Evolutionary conservation across 1,139 yeast species (phyloP).

Genomic region (Petasospora rhodanensis): DNA sequence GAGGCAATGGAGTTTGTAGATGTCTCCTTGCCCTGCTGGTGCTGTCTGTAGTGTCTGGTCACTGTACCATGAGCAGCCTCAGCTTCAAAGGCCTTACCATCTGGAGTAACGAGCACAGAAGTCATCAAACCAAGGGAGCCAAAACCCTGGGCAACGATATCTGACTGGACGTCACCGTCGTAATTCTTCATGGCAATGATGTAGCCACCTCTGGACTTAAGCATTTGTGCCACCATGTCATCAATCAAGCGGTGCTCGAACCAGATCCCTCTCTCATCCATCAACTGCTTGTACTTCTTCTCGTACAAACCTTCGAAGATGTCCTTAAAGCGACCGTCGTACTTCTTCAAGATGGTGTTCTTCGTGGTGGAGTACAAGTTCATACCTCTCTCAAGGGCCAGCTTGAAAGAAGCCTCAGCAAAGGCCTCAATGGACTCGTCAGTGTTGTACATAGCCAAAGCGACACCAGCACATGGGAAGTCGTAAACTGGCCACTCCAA

Average conservation of each 20-base stretch:
- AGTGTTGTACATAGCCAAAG: slow-evolving; percentile 78
- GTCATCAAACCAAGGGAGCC: slow-evolving; percentile 85
- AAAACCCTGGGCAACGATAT: slow-evolving; percentile 82
- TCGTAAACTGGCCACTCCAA: slow-evolving; percentile 52
- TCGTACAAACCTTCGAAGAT: slow-evolving; percentile 68
- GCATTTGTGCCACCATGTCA: slow-evolving; percentile 88
- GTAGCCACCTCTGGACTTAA: slow-evolving; percentile 79
- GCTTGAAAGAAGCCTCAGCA: slow-evolving; percentile 73
- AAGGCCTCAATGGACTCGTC: slow-evolving; percentile 75
- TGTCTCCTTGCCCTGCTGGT: slow-evolving; percentile 80
- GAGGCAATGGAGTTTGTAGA: slow-evolving; percentile 84
- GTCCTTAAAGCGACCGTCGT: slow-evolving; percentile 80
- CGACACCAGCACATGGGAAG: slow-evolving; percentile 66
- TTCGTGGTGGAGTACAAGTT: slow-evolving; percentile 72
- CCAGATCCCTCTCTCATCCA: slow-evolving; percentile 66
- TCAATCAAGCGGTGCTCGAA: slow-evolving; percentile 81
- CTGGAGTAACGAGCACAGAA: slow-evolving; percentile 79
- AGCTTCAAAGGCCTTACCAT: slow-evolving; percentile 76
- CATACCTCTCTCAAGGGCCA: slow-evolving; percentile 62
- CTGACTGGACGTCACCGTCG: slow-evolving; percentile 85
- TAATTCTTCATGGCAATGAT: slow-evolving; percentile 81
- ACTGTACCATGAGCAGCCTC: slow-evolving; percentile 91
- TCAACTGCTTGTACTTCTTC: slow-evolving; percentile 47
- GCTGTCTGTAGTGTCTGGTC: slow-evolving; percentile 81
- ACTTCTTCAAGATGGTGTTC: slow-evolving; percentile 75